These are phyloP conservation scores for Ogataea polymorpha DNA, from an alignment of 805 yeast species.

Conservation along the genomic window DNA sequence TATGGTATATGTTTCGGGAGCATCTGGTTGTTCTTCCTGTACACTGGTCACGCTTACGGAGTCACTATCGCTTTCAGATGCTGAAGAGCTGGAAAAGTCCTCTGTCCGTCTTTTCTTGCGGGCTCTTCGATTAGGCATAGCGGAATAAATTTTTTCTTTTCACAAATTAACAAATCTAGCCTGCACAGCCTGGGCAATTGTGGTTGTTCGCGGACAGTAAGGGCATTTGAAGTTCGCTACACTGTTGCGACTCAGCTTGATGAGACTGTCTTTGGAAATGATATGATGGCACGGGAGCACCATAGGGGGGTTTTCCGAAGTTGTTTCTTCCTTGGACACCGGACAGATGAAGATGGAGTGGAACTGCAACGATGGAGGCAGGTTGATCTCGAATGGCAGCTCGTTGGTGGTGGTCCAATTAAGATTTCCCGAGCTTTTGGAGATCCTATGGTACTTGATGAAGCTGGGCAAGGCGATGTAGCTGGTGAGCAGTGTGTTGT, in stretches of 20 bases:
- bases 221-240: slow-evolving; percentile 62
- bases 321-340: slow-evolving; percentile 63
- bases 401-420: slow-evolving; percentile 60
- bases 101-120: slow-evolving; percentile 83
- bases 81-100: slow-evolving; percentile 56
- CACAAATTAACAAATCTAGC: slow-evolving; percentile 41
- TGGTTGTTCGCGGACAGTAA: slow-evolving; percentile 57
- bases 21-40: background rate
- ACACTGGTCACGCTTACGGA: background rate
- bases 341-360: slow-evolving; percentile 74
- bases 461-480: slow-evolving; percentile 51
- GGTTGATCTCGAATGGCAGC: slow-evolving; percentile 56
- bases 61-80: slow-evolving; percentile 34
- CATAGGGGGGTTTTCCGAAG: slow-evolving; percentile 57
- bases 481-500: slow-evolving; percentile 48
- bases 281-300: slow-evolving; percentile 42
- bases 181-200: slow-evolving; percentile 39
- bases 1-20: slow-evolving; percentile 27
- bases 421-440: slow-evolving; percentile 35
- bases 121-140: slow-evolving; percentile 41
- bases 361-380: slow-evolving; percentile 51
- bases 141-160: slow-evolving; percentile 8
- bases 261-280: slow-evolving; percentile 51
- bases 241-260: slow-evolving; percentile 40
- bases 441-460: slow-evolving; percentile 44